phyloP scores from a whole-genome alignment of 2,329 filamentous ascomycete species.

The Neofusicoccum laricinum region DNA sequence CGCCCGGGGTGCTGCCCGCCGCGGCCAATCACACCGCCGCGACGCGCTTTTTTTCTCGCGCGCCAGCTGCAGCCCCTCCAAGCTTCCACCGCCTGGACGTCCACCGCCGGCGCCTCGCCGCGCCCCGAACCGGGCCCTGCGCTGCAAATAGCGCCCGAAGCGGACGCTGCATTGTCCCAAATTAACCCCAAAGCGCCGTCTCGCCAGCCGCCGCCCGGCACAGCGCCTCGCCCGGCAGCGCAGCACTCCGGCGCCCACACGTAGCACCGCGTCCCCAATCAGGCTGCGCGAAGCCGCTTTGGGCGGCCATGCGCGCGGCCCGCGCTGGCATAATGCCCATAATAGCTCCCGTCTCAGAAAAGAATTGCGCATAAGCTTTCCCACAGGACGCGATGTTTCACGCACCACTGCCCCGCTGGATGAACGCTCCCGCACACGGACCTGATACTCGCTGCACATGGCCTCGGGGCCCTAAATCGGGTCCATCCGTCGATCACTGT shows the following conservation, averaged over 20 bases:
- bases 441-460: constrained; percentile 13
- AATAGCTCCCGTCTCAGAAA: constrained; percentile 9
- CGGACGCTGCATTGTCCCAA: not conserved
- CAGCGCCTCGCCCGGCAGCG: constrained; percentile 10
- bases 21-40: constrained; percentile 4
- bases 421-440: constrained; percentile 8
- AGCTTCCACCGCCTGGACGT: not conserved
- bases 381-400: constrained; percentile 7
- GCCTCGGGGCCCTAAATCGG: constrained; percentile 15
- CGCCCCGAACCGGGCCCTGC: not conserved
- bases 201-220: not conserved
- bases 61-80: constrained; percentile 1
- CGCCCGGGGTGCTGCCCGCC: not conserved
- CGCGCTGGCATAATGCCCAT: constrained; percentile 9
- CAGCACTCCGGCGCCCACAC: constrained; percentile 9
- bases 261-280: constrained; percentile 4
- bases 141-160: constrained; percentile 4
- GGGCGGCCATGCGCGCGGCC: no score
- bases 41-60: constrained; percentile 10
- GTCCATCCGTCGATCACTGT: constrained; percentile 20
- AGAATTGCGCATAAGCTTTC: constrained; percentile 16
- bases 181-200: not conserved
- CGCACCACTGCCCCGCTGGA: not conserved
- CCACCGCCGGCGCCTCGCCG: not conserved
- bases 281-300: not conserved